These are phyloP conservation scores for Dioscorea zingiberensis DNA, from an alignment of 106 monocot genomes.

Conservation along the genomic window DNA sequence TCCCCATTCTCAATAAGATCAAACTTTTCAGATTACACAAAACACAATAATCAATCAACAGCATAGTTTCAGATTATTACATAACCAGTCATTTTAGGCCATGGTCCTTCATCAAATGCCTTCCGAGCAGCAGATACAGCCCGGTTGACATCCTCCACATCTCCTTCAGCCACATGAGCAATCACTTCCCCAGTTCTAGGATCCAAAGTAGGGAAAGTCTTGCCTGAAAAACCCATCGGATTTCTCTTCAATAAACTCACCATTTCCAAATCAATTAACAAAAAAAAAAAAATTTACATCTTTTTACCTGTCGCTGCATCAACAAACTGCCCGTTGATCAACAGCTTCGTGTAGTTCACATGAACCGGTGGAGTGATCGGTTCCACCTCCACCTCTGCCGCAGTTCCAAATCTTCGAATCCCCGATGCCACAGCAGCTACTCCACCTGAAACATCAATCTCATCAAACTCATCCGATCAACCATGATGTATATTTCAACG, in stretches of 20 bases:
- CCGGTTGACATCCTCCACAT: slow-evolving; percentile 65
- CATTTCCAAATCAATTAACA: background rate
- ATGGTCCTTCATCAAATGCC: slow-evolving; percentile 97
- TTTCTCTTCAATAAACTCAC: background rate
- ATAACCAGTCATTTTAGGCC: slow-evolving; percentile 92
- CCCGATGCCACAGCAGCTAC: no score
- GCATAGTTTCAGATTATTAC: slow-evolving; percentile 24
- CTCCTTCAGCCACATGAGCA: slow-evolving; percentile 91
- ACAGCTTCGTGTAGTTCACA: slow-evolving; percentile 65
- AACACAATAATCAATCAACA: background rate
- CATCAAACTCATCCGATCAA: no score
- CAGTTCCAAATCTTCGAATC: slow-evolving; percentile 43
- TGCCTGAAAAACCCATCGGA: slow-evolving; percentile 35
- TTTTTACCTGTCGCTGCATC: slow-evolving; percentile 75
- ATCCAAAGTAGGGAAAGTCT: slow-evolving; percentile 89
- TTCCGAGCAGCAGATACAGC: slow-evolving; percentile 91
- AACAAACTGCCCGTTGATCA: slow-evolving; percentile 80
- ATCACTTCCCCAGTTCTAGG: slow-evolving; percentile 92
- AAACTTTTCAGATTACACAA: background rate
- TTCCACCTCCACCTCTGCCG: slow-evolving; percentile 55
- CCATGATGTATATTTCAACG: no score
- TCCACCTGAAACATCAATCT: background rate
- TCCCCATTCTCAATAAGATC: background rate
- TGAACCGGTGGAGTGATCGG: slow-evolving; percentile 74
- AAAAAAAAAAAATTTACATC: background rate